Conservation (phyloP, 495 filamentous ascomycete genomes). For the Talaromyces proteolyticus region DNA sequence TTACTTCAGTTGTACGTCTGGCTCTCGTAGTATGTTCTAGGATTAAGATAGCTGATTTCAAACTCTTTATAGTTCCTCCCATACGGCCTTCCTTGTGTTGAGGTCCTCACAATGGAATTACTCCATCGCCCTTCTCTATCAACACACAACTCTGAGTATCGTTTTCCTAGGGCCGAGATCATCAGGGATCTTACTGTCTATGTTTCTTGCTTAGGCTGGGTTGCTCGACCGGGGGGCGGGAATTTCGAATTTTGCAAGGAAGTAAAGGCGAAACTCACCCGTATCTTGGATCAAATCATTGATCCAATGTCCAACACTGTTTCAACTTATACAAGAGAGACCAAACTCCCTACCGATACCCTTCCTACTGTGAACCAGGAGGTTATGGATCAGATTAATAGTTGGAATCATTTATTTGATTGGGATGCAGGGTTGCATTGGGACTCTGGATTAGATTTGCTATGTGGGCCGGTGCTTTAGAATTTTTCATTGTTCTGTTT, state of each 20-base stretch:
- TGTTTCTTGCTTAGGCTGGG: conserved; percentile 9
- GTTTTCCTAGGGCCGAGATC: background rate
- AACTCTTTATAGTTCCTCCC: conserved; percentile 2
- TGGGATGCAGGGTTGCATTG: background rate
- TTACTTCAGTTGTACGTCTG: conserved; percentile 1
- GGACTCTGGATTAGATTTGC: background rate
- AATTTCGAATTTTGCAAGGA: conserved; percentile 6
- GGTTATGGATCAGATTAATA: background rate
- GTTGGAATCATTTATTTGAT: background rate
- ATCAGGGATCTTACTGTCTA: conserved; percentile 8
- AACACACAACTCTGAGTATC: background rate
- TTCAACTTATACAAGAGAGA: background rate
- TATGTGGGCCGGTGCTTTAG: background rate
- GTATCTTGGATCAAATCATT: background rate
- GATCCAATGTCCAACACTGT: background rate
- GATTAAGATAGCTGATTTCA: background rate
- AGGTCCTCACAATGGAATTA: conserved; percentile 7
- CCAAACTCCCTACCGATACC: background rate
- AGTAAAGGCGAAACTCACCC: conserved; percentile 6
- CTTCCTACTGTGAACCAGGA: background rate
- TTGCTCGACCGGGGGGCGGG: conserved; percentile 2
- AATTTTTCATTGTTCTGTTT: background rate
- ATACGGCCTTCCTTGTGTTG: conserved; percentile 6
- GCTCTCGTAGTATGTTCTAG: background rate
- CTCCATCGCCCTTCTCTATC: background rate